phyloP scores from a whole-genome alignment of 1,139 yeast genomes.

The Pneumocystis sp. region DNA sequence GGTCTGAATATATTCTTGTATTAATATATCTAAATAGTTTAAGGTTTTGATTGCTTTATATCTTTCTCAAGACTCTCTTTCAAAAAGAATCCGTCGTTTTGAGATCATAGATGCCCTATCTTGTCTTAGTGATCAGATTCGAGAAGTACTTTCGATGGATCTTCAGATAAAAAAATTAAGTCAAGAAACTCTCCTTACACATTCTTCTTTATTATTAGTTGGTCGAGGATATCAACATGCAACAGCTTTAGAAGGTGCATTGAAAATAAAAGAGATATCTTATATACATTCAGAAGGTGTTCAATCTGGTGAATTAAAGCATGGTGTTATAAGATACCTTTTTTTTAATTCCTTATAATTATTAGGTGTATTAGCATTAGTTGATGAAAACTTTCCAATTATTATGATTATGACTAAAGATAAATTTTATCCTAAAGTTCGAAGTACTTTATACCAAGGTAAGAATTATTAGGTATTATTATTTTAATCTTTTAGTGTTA shows the following conservation, averaged over 20 bases:
- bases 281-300: slow-evolving; percentile 99
- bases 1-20: slow-evolving; percentile 21
- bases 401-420: slow-evolving; percentile 97
- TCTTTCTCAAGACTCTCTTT: slow-evolving; percentile 77
- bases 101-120: slow-evolving; percentile 81
- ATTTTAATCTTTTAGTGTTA: background rate
- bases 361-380: slow-evolving; percentile 49
- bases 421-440: slow-evolving; percentile 88
- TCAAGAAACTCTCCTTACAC: slow-evolving; percentile 52
- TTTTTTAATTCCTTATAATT: background rate
- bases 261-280: slow-evolving; percentile 94
- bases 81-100: slow-evolving; percentile 56
- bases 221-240: slow-evolving; percentile 98
- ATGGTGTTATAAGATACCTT: slow-evolving; percentile 45
- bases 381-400: slow-evolving; percentile 84
- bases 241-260: slow-evolving; percentile 94
- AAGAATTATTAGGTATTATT: slow-evolving; percentile 30
- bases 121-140: slow-evolving; percentile 73
- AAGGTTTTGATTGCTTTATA: slow-evolving; percentile 78
- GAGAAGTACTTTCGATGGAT: slow-evolving; percentile 59
- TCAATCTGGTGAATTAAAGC: slow-evolving; percentile 96
- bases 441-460: slow-evolving; percentile 92
- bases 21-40: background rate
- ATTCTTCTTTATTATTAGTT: slow-evolving; percentile 72
- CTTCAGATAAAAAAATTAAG: slow-evolving; percentile 63